Evolutionary conservation across 768 basidiomycete species (phyloP), one percentile per base, ranked within the genome.

Genomic region (Podaxis sp.): DNA sequence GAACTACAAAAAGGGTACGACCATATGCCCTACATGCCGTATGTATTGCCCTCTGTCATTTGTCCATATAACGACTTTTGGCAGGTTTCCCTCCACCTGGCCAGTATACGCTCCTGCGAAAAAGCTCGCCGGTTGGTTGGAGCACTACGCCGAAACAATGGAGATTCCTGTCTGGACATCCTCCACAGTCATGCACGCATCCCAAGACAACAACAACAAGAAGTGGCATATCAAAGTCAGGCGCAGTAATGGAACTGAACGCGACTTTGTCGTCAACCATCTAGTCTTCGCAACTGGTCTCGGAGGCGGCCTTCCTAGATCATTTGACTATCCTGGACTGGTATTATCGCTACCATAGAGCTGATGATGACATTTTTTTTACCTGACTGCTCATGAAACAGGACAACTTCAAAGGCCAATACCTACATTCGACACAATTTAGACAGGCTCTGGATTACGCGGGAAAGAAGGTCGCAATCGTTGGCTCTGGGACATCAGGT

Each of bases 91-190:
- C 0, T 65, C 78, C 1, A 80, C 79, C 13, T 86, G 85, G 85
- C 84, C 84, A 1, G 77, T 80, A 4, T 86, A 74, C 48, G 76
- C 79, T 0, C 84, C 85, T 1, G 81, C 84, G n/a, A 71, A 69
- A 18, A 82, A 86, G 78, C 75, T 88, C 14, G 85, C 80, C 0
- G 78, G 84, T 61, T 88, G 84, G 83, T 71, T 89, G 10, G 87
- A 89, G 66, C 73, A 71, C 6, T 90, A 89, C 61, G 86, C 82
- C 0, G 74, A 81, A 3, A 67, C 76, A 3, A 75, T 88, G 40
- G 88, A 89, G 57, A 68, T 90, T 46, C 81, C 86, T 59, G 79
- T 85, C 13, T 88, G 86, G 88, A 82, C 79, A 0, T 79, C 82
- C 0, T 73, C 82, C 0, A 73, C 64, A 10, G 74, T 83, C 25